Evolutionary conservation across 192 early-diverging fungal species (phyloP).

Genomic region (Linnemannia schmuckeri): DNA sequence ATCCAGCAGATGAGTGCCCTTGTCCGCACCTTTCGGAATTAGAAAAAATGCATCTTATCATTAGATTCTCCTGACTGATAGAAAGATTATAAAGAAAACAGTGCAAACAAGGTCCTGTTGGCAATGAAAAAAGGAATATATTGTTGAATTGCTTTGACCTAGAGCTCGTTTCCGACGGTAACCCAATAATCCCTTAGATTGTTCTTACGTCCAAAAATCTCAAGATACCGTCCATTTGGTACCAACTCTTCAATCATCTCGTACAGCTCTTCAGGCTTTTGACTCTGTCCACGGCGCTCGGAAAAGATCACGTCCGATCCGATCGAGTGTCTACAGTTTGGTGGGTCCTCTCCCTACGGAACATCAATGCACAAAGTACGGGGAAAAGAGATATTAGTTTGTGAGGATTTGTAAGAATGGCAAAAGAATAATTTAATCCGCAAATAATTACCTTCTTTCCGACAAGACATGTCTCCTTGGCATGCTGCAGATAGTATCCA

Average conservation of each 20-base stretch:
- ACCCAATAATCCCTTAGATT: slow-evolving; percentile 97
- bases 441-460: slow-evolving; percentile 82
- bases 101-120: neutral
- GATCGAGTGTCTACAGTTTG: slow-evolving; percentile 76
- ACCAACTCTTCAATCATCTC: slow-evolving; percentile 95
- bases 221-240: slow-evolving; percentile 91
- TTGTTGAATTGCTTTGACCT: neutral
- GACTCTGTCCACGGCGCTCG: slow-evolving; percentile 93
- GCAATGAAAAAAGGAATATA: neutral
- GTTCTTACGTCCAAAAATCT: slow-evolving; percentile 97
- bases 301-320: slow-evolving; percentile 94
- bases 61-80: neutral
- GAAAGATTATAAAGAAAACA: neutral
- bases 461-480: slow-evolving; percentile 97
- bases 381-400: neutral
- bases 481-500: slow-evolving; percentile 97
- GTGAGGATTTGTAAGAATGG: neutral
- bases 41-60: neutral
- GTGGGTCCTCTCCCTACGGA: slow-evolving; percentile 77
- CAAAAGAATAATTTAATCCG: neutral
- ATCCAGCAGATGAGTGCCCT: slow-evolving; percentile 23
- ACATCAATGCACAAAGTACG: neutral
- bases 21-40: neutral
- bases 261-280: slow-evolving; percentile 97
- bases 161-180: slow-evolving; percentile 97